phyloP scores from a whole-genome alignment of 148 eudicot genomes.

The Cornus florida region DNA sequence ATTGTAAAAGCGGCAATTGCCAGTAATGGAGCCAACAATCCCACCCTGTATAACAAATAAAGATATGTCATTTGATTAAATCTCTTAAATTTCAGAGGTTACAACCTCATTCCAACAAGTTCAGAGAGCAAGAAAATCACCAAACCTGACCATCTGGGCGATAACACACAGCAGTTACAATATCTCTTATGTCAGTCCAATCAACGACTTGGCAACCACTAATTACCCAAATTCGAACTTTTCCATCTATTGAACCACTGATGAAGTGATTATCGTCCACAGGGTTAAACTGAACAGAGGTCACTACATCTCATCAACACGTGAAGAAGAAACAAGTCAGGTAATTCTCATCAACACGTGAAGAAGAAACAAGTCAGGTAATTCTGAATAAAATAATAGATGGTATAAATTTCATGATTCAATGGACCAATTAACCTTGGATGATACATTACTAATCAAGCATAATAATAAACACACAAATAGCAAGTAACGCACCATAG shows the following conservation, averaged over 20 bases:
- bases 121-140: conserved; percentile 12
- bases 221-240: conserved; percentile 89
- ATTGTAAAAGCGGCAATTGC: conserved; percentile 58
- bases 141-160: conserved; percentile 83
- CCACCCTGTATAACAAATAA: conserved; percentile 56
- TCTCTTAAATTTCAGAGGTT: not conserved
- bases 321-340: not conserved
- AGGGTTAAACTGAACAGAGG: conserved; percentile 88
- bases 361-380: not conserved
- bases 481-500: conserved; percentile 51
- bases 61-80: not conserved
- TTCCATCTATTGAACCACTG: conserved; percentile 97
- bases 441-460: not conserved
- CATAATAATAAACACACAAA: not conserved
- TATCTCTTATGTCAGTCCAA: conserved; percentile 85
- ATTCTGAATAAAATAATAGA: not conserved
- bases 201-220: conserved; percentile 65
- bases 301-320: conserved; percentile 61
- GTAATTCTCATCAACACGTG: conserved; percentile 12
- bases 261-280: conserved; percentile 73
- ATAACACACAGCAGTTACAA: conserved; percentile 84
- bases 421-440: not conserved
- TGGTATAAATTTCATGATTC: not conserved
- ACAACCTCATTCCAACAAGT: not conserved
- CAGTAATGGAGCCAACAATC: conserved; percentile 69